Conservation (phyloP, 257 asterid species). For the Solanum gandarillasii region DNA sequence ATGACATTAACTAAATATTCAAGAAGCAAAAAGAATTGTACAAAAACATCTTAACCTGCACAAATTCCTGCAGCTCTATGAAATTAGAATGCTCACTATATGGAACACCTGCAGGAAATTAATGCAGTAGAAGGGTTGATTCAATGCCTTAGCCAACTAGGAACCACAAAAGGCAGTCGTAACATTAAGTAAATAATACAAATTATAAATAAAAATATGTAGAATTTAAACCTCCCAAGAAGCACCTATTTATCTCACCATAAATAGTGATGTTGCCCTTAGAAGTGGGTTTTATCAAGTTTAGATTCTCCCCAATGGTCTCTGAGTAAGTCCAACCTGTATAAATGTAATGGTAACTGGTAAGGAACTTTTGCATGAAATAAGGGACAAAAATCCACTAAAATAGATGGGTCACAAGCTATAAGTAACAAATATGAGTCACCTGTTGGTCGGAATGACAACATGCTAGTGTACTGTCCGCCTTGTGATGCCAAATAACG, state of each 20-base stretch:
- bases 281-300: slow-evolving; percentile 1
- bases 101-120: slow-evolving; percentile 16
- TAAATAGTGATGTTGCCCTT: slow-evolving; percentile 19
- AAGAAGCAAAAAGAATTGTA: neutral
- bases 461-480: slow-evolving; percentile 6
- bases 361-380: neutral
- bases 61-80: slow-evolving; percentile 19
- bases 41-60: slow-evolving; percentile 8
- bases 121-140: neutral
- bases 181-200: neutral
- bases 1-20: neutral
- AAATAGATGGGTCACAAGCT: neutral
- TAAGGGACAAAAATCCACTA: neutral
- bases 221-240: neutral
- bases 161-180: neutral
- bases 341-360: neutral
- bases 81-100: slow-evolving; percentile 25
- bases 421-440: neutral
- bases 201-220: neutral
- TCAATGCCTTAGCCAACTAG: neutral
- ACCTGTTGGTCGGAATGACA: slow-evolving; percentile 27
- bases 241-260: slow-evolving; percentile 8
- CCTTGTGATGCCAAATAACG: slow-evolving; percentile 2
- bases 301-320: slow-evolving; percentile 8
- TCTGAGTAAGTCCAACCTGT: slow-evolving; percentile 23